phyloP scores from a whole-genome alignment of 441 rosid genomes.

The Mallotus repandus region DNA sequence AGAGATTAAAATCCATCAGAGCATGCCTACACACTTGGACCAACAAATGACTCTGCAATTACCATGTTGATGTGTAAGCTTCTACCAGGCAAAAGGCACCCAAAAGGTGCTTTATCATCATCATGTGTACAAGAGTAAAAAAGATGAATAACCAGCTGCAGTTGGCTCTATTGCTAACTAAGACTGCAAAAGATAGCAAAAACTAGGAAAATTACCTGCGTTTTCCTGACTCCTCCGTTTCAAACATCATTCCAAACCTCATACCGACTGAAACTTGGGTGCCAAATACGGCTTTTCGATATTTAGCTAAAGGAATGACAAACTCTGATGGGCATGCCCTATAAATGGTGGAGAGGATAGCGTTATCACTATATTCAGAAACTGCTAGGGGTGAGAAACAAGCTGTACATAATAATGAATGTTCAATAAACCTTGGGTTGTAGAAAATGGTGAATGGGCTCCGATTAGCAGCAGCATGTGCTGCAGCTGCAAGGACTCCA shows the following conservation, averaged over 20 bases:
- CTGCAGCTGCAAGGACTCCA: slow-evolving; percentile 99
- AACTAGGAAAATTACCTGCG: slow-evolving; percentile 52
- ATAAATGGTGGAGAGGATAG: slow-evolving; percentile 15
- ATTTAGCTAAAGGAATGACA: slow-evolving; percentile 75
- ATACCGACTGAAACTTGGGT: slow-evolving; percentile 88
- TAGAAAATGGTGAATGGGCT: slow-evolving; percentile 89
- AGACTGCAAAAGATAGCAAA: neutral
- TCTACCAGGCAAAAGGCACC: neutral
- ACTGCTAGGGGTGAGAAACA: neutral
- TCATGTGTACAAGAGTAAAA: neutral
- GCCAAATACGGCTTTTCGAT: slow-evolving; percentile 79
- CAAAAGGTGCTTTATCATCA: neutral
- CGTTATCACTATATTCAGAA: slow-evolving; percentile 12
- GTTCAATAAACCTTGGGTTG: slow-evolving; percentile 74
- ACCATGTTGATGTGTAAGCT: neutral
- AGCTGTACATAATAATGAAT: neutral
- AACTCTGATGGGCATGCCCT: slow-evolving; percentile 98
- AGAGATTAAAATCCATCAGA: slow-evolving; percentile 4
- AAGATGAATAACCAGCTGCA: neutral
- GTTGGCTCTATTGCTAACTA: neutral
- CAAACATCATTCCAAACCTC: slow-evolving; percentile 99
- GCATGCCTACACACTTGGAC: neutral
- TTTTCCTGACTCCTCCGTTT: slow-evolving; percentile 91
- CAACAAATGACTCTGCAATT: neutral
- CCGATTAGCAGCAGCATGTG: slow-evolving; percentile 86